Base-by-base conservation (phyloP, 768 basidiomycete species). In the Infundibulicybe gibba region DNA sequence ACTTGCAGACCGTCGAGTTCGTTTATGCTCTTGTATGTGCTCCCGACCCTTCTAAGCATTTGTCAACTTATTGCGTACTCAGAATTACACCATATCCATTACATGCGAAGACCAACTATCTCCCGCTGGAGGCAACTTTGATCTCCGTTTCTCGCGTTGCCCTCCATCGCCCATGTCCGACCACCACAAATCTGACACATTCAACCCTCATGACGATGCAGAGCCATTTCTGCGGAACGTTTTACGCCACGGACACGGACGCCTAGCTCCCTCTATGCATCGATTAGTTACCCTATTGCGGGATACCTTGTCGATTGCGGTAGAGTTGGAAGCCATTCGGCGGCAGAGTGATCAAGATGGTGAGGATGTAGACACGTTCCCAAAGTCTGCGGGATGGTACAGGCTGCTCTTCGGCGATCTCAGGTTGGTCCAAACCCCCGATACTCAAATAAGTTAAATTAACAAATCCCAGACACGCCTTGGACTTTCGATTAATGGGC, bases 1-100 rank as follows among this genome's bases (percentile, higher is more conserved):
- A 95, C 63, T 68, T 95, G 13, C 91, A 91, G 57, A 92, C 90
- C 0, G 92, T 94, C n/a, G 86, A 93, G 56, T 87, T 95, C 59
- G 81, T 82, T 2, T 94, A 94, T 60, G 78, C 85, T 9, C 67
- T 67, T 44, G 87, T 81, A 60, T 51, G 69, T 49, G 41, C 34
- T 31, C 14, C 16, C 3, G 17, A 25, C 30, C 16, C 25, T 39
- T 40, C 15, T 37, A 34, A 31, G 13, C 16, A 15, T 41, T 19
- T 19, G 32, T 13, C 30, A 41, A 13, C 40, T 3, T 35, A 32
- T 34, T 33, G 32, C 37, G 44, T 6, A 51, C 43, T 20, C 45
- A 88, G 86, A 82, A 85, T 58, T 90, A 87, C 60, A 78, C 85
- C 0, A 83, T 91, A 35, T 79, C 85, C 10, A 88, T 91, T 25